A percentile compares a stretch with the other conserved stretches of the same genome.
Conservation (phyloP, 805 yeast genomes). For the Ogataea chonburiensis region DNA sequence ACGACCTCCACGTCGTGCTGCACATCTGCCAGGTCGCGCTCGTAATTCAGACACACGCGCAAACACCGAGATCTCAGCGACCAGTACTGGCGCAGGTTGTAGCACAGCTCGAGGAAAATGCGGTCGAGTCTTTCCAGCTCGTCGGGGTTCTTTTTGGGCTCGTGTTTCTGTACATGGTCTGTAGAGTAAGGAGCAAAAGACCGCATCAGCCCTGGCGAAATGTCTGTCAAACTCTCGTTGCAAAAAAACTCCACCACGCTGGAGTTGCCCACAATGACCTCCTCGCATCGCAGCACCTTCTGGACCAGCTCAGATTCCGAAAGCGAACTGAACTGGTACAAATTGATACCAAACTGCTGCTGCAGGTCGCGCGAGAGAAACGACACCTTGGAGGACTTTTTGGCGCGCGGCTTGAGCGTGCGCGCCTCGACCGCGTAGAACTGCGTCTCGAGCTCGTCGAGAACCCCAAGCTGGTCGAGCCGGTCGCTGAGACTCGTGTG, state of each 20-base stretch:
- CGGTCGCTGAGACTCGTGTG: slow-evolving; percentile 46
- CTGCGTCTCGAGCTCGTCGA: slow-evolving; percentile 59
- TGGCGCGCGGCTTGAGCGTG: slow-evolving; percentile 31
- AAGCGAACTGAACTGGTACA: slow-evolving; percentile 57
- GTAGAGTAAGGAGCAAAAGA: slow-evolving; percentile 64
- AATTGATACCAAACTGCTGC: slow-evolving; percentile 77
- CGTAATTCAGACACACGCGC: slow-evolving; percentile 52
- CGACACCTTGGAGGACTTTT: slow-evolving; percentile 46
- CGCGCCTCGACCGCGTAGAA: slow-evolving; percentile 45
- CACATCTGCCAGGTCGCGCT: slow-evolving; percentile 65
- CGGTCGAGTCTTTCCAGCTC: slow-evolving; percentile 70
- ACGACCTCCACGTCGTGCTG: slow-evolving; percentile 52
- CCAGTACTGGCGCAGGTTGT: slow-evolving; percentile 71
- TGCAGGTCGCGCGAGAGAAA: slow-evolving; percentile 69
- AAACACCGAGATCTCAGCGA: slow-evolving; percentile 65
- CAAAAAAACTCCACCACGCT: slow-evolving; percentile 69
- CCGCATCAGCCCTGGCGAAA: slow-evolving; percentile 54
- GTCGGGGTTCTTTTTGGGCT: slow-evolving; percentile 53
- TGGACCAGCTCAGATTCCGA: slow-evolving; percentile 53
- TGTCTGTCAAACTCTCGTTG: slow-evolving; percentile 60
- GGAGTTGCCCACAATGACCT: slow-evolving; percentile 47
- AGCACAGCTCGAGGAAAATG: slow-evolving; percentile 64
- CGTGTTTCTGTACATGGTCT: slow-evolving; percentile 40
- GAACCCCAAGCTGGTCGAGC: slow-evolving; percentile 57
- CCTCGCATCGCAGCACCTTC: slow-evolving; percentile 61